A percentile compares a stretch with the other conserved stretches of the same genome.
These are phyloP conservation scores for Thamnidium elegans DNA, from an alignment of 192 early-diverging fungal species.

Conservation along the genomic window DNA sequence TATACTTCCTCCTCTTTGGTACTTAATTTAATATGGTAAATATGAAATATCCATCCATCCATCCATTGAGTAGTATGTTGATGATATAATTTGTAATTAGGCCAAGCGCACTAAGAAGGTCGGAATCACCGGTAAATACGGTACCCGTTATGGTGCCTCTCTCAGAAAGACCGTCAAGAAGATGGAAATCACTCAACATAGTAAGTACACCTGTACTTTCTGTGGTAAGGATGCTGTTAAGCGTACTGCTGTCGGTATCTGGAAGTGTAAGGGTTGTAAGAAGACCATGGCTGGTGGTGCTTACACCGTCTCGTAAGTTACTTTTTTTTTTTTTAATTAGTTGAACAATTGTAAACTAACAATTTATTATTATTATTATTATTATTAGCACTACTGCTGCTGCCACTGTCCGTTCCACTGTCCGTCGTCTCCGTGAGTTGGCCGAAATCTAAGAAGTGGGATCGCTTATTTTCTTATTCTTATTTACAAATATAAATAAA, in stretches of 20 bases:
- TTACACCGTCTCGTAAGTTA: slow-evolving; percentile 83
- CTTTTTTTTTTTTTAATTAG: neutral
- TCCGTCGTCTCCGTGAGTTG: slow-evolving; percentile 97
- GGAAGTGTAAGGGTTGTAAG: slow-evolving; percentile 95
- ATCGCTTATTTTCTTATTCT: neutral
- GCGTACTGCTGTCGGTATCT: slow-evolving; percentile 96
- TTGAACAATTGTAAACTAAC: neutral
- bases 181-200: slow-evolving; percentile 99
- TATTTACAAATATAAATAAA: neutral
- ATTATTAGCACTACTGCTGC: slow-evolving; percentile 76
- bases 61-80: slow-evolving; percentile 28
- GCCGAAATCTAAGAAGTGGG: slow-evolving; percentile 69
- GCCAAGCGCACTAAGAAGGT: slow-evolving; percentile 97
- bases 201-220: slow-evolving; percentile 99
- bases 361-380: no score
- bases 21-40: slow-evolving; percentile 20
- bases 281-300: slow-evolving; percentile 95
- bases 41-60: slow-evolving; percentile 17
- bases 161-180: slow-evolving; percentile 96
- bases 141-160: slow-evolving; percentile 99
- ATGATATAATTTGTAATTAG: slow-evolving; percentile 30
- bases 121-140: slow-evolving; percentile 99
- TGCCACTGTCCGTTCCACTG: slow-evolving; percentile 85
- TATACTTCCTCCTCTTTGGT: slow-evolving; percentile 24
- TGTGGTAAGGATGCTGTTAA: slow-evolving; percentile 98